phyloP scores from a whole-genome alignment of 164 flowering plant species.

The Cinnamomum chago region DNA sequence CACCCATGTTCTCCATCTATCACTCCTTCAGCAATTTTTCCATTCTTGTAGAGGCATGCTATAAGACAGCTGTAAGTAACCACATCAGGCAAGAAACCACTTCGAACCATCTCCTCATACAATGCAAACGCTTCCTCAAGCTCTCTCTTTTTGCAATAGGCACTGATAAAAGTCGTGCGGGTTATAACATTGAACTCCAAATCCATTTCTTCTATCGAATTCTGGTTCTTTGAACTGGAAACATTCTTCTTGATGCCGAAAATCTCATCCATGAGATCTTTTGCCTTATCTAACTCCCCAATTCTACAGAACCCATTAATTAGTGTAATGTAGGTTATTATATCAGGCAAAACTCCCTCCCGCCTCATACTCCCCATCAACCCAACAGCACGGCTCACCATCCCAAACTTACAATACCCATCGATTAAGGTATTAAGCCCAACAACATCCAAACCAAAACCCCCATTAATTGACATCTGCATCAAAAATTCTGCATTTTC shows the following conservation, averaged over 20 bases:
- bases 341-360: conserved; percentile 49
- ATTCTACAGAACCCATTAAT: conserved; percentile 58
- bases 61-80: conserved; percentile 62
- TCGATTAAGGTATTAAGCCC: conserved; percentile 59
- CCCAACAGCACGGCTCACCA: conserved; percentile 31
- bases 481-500: conserved; percentile 45
- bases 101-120: conserved; percentile 59
- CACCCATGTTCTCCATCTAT: conserved; percentile 66
- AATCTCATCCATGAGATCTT: conserved; percentile 44
- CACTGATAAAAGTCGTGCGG: conserved; percentile 54
- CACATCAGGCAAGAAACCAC: conserved; percentile 68
- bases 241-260: conserved; percentile 11
- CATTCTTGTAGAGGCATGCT: conserved; percentile 59
- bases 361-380: conserved; percentile 43
- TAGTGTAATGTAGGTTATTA: conserved; percentile 58
- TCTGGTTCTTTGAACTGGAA: conserved; percentile 1
- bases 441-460: conserved; percentile 38
- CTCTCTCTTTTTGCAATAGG: conserved; percentile 35
- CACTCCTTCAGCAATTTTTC: conserved; percentile 48
- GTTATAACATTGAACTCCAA: conserved; percentile 52
- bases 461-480: conserved; percentile 36
- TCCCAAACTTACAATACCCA: conserved; percentile 54
- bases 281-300: conserved; percentile 56
- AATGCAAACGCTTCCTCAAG: conserved; percentile 58
- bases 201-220: conserved; percentile 4